These are phyloP conservation scores for Suillus spraguei DNA, from an alignment of 768 basidiomycete species.

Conservation along the genomic window DNA sequence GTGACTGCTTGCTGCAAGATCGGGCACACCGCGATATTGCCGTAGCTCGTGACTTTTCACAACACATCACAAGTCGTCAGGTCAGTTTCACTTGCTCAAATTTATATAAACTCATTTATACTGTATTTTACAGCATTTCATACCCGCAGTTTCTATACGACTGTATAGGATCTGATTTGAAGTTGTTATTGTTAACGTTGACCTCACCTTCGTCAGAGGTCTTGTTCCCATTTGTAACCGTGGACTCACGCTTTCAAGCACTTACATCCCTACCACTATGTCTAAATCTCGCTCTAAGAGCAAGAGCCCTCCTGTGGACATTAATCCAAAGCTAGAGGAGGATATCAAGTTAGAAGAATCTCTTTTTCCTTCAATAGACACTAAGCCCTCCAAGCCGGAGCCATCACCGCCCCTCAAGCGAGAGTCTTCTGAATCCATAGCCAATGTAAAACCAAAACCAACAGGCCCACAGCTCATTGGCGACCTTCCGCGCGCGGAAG, in stretches of 20 bases:
- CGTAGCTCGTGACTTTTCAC: constrained; percentile 16
- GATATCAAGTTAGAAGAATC: constrained; percentile 21
- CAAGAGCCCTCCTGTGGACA: constrained; percentile 29
- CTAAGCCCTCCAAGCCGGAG: constrained; percentile 30
- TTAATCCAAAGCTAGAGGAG: constrained; percentile 17
- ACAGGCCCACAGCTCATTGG: constrained; percentile 70
- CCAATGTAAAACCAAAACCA: constrained; percentile 38
- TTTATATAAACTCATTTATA: constrained; percentile 2
- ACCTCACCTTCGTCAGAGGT: constrained; percentile 23
- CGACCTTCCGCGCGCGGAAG: constrained; percentile 76
- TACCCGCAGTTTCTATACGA: constrained; percentile 17
- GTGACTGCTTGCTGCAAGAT: constrained; percentile 15
- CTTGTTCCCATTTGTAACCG: constrained; percentile 20
- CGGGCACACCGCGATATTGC: constrained; percentile 1
- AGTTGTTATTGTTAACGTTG: constrained; percentile 18
- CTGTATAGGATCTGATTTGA: constrained; percentile 22
- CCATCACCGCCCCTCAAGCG: constrained; percentile 34
- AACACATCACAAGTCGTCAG: constrained; percentile 22
- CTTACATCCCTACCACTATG: constrained; percentile 29
- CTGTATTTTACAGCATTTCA: constrained; percentile 9
- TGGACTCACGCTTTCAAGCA: constrained; percentile 9
- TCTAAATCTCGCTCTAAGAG: constrained; percentile 30
- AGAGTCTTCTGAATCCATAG: constrained; percentile 35
- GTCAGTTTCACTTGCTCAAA: constrained; percentile 10
- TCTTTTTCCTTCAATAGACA: constrained; percentile 26